Conservation (phyloP, 352 stramenopile species). For the Elongisporangium senticosum region DNA sequence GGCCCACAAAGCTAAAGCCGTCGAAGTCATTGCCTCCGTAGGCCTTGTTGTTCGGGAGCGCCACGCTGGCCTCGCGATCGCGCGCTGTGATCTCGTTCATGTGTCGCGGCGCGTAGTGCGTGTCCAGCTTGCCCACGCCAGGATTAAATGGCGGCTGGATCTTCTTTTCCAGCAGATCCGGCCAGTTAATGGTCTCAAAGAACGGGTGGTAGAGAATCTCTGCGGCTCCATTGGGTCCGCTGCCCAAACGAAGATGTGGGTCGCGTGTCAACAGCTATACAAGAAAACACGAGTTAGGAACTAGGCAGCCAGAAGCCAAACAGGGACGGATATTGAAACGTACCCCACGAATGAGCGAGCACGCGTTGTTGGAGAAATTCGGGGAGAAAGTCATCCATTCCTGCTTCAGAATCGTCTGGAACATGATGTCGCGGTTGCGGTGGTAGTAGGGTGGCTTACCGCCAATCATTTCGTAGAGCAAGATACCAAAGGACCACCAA, state of each 20-base stretch:
- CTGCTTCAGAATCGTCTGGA: constrained; percentile 89
- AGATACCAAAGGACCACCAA: constrained; percentile 93
- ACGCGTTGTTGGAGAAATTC: constrained; percentile 87
- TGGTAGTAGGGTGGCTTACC: constrained; percentile 90
- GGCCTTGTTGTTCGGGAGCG: constrained; percentile 40
- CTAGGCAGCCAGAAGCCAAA: constrained; percentile 3
- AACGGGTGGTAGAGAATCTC: constrained; percentile 90
- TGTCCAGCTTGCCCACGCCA: constrained; percentile 85
- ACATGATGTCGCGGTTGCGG: constrained; percentile 90
- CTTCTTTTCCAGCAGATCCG: constrained; percentile 75
- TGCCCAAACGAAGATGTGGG: constrained; percentile 93
- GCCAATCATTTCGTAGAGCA: constrained; percentile 96
- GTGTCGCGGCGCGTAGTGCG: constrained; percentile 77
- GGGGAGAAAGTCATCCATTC: constrained; percentile 94
- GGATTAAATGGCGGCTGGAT: constrained; percentile 85
- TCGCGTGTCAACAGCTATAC: constrained; percentile 94
- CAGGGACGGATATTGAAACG: constrained; percentile 12
- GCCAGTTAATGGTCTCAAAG: constrained; percentile 90
- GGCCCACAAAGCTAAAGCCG: constrained; percentile 88
- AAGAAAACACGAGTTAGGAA: constrained; percentile 13
- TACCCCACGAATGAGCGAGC: constrained; percentile 91
- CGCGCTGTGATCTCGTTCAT: constrained; percentile 87
- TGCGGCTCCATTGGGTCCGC: constrained; percentile 83
- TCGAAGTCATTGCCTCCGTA: constrained; percentile 81
- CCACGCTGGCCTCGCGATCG: constrained; percentile 73